Base-by-base conservation (phyloP, 306 rosid genomes). In the Lathyrus sativus region DNA sequence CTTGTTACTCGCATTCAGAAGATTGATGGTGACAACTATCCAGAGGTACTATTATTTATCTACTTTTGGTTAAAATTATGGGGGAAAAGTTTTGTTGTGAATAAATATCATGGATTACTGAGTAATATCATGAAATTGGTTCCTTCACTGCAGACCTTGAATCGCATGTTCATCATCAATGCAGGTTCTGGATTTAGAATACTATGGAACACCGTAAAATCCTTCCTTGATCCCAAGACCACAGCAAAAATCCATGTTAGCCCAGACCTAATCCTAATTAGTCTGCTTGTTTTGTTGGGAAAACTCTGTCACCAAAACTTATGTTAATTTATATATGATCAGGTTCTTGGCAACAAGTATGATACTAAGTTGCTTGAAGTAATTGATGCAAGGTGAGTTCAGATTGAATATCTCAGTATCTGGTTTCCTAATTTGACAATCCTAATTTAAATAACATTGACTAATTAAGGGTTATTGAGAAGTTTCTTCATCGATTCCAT, bases 141-240 rank as follows among this genome's bases (percentile, higher is more conserved):
- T 55, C 72, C 70, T 78, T 37, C 70, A 54, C 76, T 80, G 86
- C 93, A 90, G 99, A 90, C 90, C 80, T 85, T 90, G 91, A 88
- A 84, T 73, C 95, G 95, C 66, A 90, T 93, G 99, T 90, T 90
- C 87, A 93, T 93, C 85, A 90, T 93, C 87, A 93, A 93, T 75
- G 99, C 95, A 65, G 99, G 97, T 78, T 84, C 97, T 44, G 97
- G 99, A 49, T 93, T 93, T 69, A 87, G 96, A 81, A 88, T 93
- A 81, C 68, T 88, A 80, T 90, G 99, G 99, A 90, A 79, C 87
- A 93, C 97, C 0, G 88, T 93, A 64, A 93, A 88, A 74, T 80
- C 96, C 26, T 93, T 93, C 83, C 90, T 93, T 68, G 99, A 93
- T 62, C 97, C 97, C 37, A 90, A 93, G 82, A 93, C 99, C 46